Base-by-base conservation (phyloP, 1,139 yeast species). In the Oligophagozyma castellii region DNA sequence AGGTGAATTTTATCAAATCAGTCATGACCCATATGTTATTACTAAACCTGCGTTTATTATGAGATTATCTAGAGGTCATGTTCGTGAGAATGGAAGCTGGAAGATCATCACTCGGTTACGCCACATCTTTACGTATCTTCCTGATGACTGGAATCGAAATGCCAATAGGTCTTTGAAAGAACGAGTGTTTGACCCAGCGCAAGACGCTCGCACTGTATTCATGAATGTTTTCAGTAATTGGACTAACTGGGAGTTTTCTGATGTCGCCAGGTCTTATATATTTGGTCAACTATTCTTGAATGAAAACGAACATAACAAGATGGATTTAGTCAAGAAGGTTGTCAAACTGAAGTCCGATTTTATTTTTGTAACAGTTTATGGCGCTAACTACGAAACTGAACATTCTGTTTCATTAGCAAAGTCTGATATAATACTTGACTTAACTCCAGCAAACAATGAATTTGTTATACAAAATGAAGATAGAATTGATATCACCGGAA, bases 201-300 rank as follows among this genome's bases (percentile, higher is more conserved):
- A 39, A 0, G 59, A 63, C 40, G 80, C 84, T 0, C 61, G 63
- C 35, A 59, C 59, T 7, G 65, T 63, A 14, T 79, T 79, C 2
- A 53, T 68, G 25, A 58, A 62, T 3, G 61, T 74, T 0, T 81
- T 83, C 44, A 61, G 74, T 1, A 61, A 65, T n/a, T 86, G 96
- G 95, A 69, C 95, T 59, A 70, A 73, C 33, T 89, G 96, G 96
- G 96, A 86, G 42, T 71, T 70, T 35, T 55, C 65, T 5, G 68
- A 70, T 42, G 63, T 73, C 16, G 70, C 70, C 24, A 59, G 73
- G 27, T 65, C 74, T 29, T 65, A 60, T 29, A 62, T 75, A 33
- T 69, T 75, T 40, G 56, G 56, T 14, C 50, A 35, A 23, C 23
- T 45, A 12, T 44, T 48, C 20, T 30, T 35, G 13, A 29, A 34